Conservation (phyloP, 2,329 filamentous ascomycete species). For the Coleophoma crateriformis region DNA sequence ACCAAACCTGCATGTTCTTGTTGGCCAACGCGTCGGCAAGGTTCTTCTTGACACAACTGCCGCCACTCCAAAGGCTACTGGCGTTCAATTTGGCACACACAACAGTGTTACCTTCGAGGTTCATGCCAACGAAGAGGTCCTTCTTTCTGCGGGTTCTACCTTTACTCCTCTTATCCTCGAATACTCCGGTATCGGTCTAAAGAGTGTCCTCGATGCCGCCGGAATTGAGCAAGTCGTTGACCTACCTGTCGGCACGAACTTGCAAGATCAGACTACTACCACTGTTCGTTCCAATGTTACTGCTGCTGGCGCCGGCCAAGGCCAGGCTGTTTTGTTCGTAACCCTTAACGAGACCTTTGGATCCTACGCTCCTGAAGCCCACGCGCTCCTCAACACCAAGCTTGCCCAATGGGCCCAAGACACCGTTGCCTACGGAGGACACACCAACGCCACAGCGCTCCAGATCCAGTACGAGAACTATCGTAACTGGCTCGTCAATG, state of each 20-base stretch:
- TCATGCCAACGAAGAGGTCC: conserved; percentile 19
- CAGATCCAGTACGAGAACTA: conserved; percentile 23
- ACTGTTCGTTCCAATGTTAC: conserved; percentile 11
- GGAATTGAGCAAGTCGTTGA: conserved; percentile 14
- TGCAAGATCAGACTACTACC: conserved; percentile 25
- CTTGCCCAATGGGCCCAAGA: conserved; percentile 22
- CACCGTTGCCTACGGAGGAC: conserved; percentile 19
- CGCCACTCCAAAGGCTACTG: conserved; percentile 10
- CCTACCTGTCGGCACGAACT: conserved; percentile 24
- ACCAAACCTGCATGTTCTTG: conserved; percentile 14
- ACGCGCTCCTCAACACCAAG: conserved; percentile 18
- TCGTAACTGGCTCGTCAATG: conserved; percentile 20
- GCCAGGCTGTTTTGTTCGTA: conserved; percentile 23
- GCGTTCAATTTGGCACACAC: conserved; percentile 23
- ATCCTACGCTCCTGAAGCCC: conserved; percentile 10
- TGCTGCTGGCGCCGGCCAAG: conserved; percentile 13
- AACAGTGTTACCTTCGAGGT: conserved; percentile 15
- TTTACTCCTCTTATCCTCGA: conserved; percentile 22
- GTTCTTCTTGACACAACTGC: conserved; percentile 13
- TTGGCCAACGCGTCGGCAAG: conserved; percentile 21
- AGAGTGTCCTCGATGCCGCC: conserved; percentile 1
- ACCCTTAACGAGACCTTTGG: conserved; percentile 23
- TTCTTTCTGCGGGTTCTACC: conserved; percentile 22
- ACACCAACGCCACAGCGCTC: conserved; percentile 14
- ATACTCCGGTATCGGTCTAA: conserved; percentile 22